These are phyloP conservation scores for Talaromyces sp. DNA, from an alignment of 2,329 filamentous ascomycete genomes.

Conservation along the genomic window DNA sequence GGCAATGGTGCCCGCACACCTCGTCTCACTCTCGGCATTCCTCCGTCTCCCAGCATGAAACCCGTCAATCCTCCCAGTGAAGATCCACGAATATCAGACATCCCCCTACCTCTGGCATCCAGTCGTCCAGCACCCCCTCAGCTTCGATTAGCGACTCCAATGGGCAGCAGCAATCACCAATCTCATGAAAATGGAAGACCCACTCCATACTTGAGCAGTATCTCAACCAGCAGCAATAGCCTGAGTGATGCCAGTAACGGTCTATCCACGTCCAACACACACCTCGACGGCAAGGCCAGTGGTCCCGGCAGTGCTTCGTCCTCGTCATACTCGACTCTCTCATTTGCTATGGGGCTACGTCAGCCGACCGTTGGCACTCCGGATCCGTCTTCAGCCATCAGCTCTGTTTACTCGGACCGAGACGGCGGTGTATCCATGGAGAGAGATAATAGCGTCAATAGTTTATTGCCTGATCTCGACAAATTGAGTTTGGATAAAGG, in stretches of 20 bases:
- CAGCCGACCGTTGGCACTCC: constrained; percentile 64
- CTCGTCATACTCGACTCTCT: constrained; percentile 80
- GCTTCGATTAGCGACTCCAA: constrained; percentile 80
- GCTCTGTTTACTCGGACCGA: constrained; percentile 53
- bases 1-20: constrained; percentile 64
- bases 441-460: constrained; percentile 74
- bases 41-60: constrained; percentile 77
- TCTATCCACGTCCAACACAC: constrained; percentile 76
- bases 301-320: constrained; percentile 81
- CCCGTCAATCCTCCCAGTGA: constrained; percentile 57
- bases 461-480: constrained; percentile 72
- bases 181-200: constrained; percentile 28
- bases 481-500: constrained; percentile 79
- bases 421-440: constrained; percentile 76
- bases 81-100: constrained; percentile 40
- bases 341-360: constrained; percentile 70
- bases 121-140: constrained; percentile 68
- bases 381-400: constrained; percentile 84
- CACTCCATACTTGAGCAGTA: not conserved
- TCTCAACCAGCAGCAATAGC: constrained; percentile 2
- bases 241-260: constrained; percentile 31
- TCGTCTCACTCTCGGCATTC: constrained; percentile 83
- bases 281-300: constrained; percentile 67
- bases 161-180: constrained; percentile 60
- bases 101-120: constrained; percentile 35